A percentile compares a stretch with the other conserved stretches of the same genome.
Evolutionary conservation across 257 asterid species (phyloP).

Genomic region (Solanum dulcamara): DNA sequence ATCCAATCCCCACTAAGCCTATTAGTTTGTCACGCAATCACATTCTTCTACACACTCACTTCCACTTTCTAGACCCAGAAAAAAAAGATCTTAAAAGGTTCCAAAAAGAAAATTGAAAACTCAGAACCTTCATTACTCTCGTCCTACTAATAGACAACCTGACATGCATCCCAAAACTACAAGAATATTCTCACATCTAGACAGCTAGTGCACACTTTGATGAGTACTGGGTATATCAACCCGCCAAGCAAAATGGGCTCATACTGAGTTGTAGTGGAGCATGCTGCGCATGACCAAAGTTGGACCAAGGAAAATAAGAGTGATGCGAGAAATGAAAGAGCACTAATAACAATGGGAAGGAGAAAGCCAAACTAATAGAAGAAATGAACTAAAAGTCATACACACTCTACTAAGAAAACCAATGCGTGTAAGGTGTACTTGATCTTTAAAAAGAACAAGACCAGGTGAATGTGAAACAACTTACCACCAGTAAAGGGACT

Average conservation of each 20-base stretch:
- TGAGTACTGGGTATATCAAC: background rate
- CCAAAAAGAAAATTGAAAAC: background rate
- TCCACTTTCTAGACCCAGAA: background rate
- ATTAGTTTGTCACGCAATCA: background rate
- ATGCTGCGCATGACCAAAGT: background rate
- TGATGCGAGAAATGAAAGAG: background rate
- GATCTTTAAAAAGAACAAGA: background rate
- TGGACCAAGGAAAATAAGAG: background rate
- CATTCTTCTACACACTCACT: background rate
- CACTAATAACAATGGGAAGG: background rate
- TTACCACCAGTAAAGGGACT: background rate
- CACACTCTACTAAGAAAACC: background rate
- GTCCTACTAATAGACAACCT: background rate
- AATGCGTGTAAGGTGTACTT: fast-evolving
- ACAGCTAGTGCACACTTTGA: background rate
- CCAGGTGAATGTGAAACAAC: background rate
- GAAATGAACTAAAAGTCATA: background rate
- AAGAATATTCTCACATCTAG: background rate
- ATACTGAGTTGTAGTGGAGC: background rate
- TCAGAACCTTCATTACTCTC: background rate
- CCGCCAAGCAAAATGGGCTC: background rate
- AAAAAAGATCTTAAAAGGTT: background rate
- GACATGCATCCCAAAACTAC: background rate
- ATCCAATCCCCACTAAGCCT: background rate
- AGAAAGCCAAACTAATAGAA: background rate